Evolutionary conservation across 2,329 filamentous ascomycete species (phyloP).

Genomic region (Plenodomus tracheiphilus): DNA sequence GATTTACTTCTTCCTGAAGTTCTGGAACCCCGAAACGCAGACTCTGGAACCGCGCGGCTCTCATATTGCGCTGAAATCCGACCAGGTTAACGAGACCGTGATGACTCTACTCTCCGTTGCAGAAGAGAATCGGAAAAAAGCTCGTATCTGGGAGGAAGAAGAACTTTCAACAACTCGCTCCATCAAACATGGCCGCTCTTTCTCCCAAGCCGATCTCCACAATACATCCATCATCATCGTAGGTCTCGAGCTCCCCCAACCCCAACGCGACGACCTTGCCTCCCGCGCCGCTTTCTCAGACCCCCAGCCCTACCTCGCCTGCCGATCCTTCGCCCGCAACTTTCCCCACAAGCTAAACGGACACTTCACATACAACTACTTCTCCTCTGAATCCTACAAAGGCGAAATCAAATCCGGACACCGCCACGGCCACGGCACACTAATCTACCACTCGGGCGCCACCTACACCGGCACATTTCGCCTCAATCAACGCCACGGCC

Average conservation of each 20-base stretch:
- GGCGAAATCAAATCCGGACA: conserved; percentile 53
- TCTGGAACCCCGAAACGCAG: conserved; percentile 44
- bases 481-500: conserved; percentile 57
- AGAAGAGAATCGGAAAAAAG: conserved; percentile 39
- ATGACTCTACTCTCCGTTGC: conserved; percentile 32
- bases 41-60: conserved; percentile 37
- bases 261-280: conserved; percentile 35
- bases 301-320: conserved; percentile 49
- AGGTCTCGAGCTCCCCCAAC: conserved; percentile 26
- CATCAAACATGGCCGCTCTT: conserved; percentile 39
- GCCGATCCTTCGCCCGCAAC: conserved; percentile 44
- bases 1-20: conserved; percentile 48
- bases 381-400: conserved; percentile 60
- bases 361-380: conserved; percentile 56
- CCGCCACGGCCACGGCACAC: conserved; percentile 59
- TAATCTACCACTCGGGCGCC: conserved; percentile 58
- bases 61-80: conserved; percentile 34
- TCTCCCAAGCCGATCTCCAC: conserved; percentile 36
- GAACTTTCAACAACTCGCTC: conserved; percentile 28
- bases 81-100: conserved; percentile 41
- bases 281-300: conserved; percentile 41
- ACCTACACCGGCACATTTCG: conserved; percentile 61
- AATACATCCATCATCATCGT: conserved; percentile 42
- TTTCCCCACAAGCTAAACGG: conserved; percentile 50
- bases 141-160: conserved; percentile 58